Evolutionary conservation across 73 alveolate species (phyloP).

Genomic region (Breviolum minutum): DNA sequence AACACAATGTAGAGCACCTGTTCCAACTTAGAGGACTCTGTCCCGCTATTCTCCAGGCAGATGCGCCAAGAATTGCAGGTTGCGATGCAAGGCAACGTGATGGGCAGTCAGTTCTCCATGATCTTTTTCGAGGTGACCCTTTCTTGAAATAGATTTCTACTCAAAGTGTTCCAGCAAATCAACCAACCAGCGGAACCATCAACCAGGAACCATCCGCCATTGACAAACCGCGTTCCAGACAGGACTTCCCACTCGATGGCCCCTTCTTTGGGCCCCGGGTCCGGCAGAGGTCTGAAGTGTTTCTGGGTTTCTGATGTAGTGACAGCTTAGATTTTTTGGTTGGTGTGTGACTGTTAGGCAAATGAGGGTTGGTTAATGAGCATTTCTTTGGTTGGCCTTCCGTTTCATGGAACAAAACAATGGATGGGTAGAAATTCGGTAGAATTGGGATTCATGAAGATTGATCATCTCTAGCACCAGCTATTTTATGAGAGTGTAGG

Average conservation of each 20-base stretch:
- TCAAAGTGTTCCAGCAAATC: neutral
- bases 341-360: neutral
- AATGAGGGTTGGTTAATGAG: neutral
- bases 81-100: constrained; percentile 22
- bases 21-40: no score
- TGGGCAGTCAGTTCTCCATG: no score
- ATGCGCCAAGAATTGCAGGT: constrained; percentile 26
- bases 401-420: no score
- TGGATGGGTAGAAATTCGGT: no score
- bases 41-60: neutral
- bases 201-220: neutral
- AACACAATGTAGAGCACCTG: no score
- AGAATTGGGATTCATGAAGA: no score
- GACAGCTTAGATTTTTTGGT: neutral
- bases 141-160: neutral
- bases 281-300: constrained; percentile 2
- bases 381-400: no score
- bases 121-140: no score
- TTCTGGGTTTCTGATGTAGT: neutral
- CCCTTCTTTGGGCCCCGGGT: constrained; percentile 39
- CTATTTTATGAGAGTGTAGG: no score
- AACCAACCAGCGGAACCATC: neutral
- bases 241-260: constrained; percentile 27
- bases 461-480: no score
- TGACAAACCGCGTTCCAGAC: neutral